A percentile compares a stretch with the other conserved stretches of the same genome.
These are phyloP conservation scores for Vigna trinervia DNA, from an alignment of 306 rosid genomes.

Conservation along the genomic window DNA sequence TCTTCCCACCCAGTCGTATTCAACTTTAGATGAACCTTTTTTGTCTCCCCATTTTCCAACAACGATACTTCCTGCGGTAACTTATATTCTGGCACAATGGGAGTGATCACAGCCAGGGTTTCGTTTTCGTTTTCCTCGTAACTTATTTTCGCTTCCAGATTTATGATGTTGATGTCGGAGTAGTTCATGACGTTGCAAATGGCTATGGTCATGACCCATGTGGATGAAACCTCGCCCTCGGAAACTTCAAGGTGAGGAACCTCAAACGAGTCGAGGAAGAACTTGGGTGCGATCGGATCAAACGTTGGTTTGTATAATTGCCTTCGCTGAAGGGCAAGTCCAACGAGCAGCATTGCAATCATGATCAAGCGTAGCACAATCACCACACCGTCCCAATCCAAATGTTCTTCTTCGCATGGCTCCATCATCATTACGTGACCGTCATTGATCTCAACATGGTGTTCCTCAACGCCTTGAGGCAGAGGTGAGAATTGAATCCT, in stretches of 20 bases:
- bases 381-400: constrained; percentile 32
- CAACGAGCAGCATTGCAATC: constrained; percentile 22
- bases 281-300: constrained; percentile 22
- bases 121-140: constrained; percentile 35
- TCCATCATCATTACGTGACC: background rate
- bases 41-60: background rate
- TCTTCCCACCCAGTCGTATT: constrained; percentile 45
- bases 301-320: background rate
- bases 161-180: constrained; percentile 34
- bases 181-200: constrained; percentile 36
- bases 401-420: constrained; percentile 7
- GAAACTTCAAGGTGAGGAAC: constrained; percentile 37
- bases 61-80: background rate
- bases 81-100: background rate
- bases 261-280: constrained; percentile 35
- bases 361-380: constrained; percentile 33
- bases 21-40: constrained; percentile 29
- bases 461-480: constrained; percentile 8
- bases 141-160: background rate
- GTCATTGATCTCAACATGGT: background rate
- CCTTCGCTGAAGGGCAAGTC: constrained; percentile 1
- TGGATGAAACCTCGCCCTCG: constrained; percentile 40
- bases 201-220: constrained; percentile 26
- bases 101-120: background rate
- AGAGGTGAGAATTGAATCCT: constrained; percentile 34